Percentiles rank a stretch among this genome's conserved stretches.
phyloP scores from a whole-genome alignment of 495 filamentous ascomycete species.

The Sordaria brevicollis region DNA sequence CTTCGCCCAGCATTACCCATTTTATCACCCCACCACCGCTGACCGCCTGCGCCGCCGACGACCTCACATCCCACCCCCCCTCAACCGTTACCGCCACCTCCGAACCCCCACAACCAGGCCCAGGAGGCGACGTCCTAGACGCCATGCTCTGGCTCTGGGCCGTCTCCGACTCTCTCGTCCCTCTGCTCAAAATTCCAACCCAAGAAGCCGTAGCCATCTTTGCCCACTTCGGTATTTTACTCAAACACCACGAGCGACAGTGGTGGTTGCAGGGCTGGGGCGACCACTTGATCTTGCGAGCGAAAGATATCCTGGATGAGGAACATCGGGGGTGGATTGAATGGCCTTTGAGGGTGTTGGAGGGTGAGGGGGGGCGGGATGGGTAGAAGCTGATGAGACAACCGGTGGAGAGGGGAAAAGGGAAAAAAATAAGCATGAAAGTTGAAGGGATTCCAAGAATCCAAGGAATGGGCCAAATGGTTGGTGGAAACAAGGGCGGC shows the following conservation, averaged over 20 bases:
- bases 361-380: no score
- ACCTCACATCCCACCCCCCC: no score
- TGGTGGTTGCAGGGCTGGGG: constrained; percentile 30
- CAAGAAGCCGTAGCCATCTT: constrained; percentile 28
- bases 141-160: constrained; percentile 29
- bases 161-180: constrained; percentile 23
- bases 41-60: background rate
- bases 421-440: no score
- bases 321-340: constrained; percentile 23
- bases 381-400: background rate
- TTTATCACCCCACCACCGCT: background rate
- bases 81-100: background rate
- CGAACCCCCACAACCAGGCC: background rate
- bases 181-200: constrained; percentile 15
- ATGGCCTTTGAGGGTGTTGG: constrained; percentile 24
- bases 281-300: constrained; percentile 17
- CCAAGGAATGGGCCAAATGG: no score
- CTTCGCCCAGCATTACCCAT: background rate
- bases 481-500: no score
- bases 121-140: constrained; percentile 18
- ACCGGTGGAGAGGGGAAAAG: no score
- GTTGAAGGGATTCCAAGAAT: no score
- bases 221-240: constrained; percentile 22
- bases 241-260: constrained; percentile 19
- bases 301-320: constrained; percentile 21